These are phyloP conservation scores for Rhodosporidiobolus sp. DNA, from an alignment of 768 basidiomycete species.

Conservation along the genomic window DNA sequence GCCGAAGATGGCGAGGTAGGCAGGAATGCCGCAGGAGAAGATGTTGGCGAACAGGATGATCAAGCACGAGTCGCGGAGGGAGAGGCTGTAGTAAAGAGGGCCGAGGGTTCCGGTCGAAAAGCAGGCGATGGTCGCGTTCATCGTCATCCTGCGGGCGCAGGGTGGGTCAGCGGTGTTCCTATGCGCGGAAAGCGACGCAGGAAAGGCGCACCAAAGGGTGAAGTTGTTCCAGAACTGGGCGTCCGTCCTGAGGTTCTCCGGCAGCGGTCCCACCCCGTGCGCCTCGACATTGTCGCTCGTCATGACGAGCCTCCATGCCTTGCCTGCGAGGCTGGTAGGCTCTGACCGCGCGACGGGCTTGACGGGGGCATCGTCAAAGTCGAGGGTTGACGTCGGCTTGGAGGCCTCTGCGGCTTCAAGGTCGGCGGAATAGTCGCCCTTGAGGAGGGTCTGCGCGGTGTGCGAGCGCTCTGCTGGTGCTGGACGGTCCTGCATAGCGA, in stretches of 20 bases:
- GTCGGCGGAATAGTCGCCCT: neutral
- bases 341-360: neutral
- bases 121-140: slow-evolving; percentile 48
- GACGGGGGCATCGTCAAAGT: neutral
- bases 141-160: slow-evolving; percentile 19
- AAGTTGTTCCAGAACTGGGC: slow-evolving; percentile 25
- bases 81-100: slow-evolving; percentile 61
- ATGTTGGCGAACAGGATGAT: slow-evolving; percentile 68
- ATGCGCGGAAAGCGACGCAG: too few relatives aligned
- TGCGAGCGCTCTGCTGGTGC: neutral
- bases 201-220: slow-evolving; percentile 29
- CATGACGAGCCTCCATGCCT: neutral
- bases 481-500: neutral
- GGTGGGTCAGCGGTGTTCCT: neutral
- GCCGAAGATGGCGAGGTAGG: slow-evolving; percentile 69
- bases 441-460: neutral
- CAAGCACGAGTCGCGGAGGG: slow-evolving; percentile 62
- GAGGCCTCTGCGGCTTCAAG: neutral
- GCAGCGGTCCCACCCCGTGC: slow-evolving; percentile 25
- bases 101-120: slow-evolving; percentile 69
- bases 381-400: neutral
- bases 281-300: slow-evolving; percentile 19
- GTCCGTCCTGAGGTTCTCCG: slow-evolving; percentile 15
- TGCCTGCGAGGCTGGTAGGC: slow-evolving; percentile 3
- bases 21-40: slow-evolving; percentile 59